phyloP scores from a whole-genome alignment of 768 basidiomycete genomes.

The Panaeolus cyanescens region DNA sequence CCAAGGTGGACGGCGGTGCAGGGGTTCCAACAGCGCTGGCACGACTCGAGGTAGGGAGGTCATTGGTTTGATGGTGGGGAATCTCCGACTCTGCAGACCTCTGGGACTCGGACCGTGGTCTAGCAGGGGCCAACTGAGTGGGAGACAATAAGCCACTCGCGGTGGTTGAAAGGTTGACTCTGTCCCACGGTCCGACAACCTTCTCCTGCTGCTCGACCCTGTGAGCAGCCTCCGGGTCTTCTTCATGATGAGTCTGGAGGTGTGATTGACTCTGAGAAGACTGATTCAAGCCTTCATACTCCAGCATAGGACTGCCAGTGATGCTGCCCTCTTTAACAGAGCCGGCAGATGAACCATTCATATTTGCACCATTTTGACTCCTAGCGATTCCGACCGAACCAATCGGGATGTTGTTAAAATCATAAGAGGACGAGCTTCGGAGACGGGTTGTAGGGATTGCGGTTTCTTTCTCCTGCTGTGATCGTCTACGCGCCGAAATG shows the following conservation, averaged over 20 bases:
- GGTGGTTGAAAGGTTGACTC: constrained; percentile 19
- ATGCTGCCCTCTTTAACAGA: not conserved
- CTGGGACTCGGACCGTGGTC: constrained; percentile 10
- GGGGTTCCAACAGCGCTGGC: not conserved
- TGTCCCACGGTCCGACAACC: constrained; percentile 48
- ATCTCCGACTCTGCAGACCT: constrained; percentile 4
- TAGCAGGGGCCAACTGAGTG: constrained; percentile 11
- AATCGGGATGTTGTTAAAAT: not conserved
- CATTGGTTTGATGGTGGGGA: not conserved
- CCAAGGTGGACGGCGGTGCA: not conserved
- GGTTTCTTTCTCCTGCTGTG: constrained; percentile 7
- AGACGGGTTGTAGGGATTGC: not conserved
- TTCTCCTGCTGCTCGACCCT: constrained; percentile 24
- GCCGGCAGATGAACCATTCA: not conserved
- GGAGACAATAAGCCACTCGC: constrained; percentile 39
- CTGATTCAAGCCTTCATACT: not conserved
- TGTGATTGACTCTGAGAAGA: not conserved
- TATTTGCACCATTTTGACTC: not conserved
- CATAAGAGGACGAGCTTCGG: not conserved
- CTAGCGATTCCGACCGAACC: not conserved
- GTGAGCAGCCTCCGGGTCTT: not conserved
- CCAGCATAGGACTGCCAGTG: not conserved
- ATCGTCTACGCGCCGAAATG: constrained; percentile 1
- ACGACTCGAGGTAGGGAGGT: not conserved
- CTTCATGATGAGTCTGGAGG: constrained; percentile 2